phyloP scores from a whole-genome alignment of 805 yeast genomes.

The Wickerhamomyces pijperi region DNA sequence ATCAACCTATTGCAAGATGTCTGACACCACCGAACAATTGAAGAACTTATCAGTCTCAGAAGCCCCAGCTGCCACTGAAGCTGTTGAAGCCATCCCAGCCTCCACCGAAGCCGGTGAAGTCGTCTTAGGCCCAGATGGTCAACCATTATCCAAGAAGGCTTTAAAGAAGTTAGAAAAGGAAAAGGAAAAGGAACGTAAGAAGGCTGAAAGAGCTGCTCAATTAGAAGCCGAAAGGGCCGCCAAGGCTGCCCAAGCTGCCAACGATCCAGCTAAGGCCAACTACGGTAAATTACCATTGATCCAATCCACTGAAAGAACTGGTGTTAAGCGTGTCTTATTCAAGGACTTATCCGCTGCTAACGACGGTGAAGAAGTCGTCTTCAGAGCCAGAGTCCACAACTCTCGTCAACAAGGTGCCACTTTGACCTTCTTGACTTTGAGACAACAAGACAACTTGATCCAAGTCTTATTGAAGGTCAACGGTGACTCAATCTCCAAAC shows the following conservation, averaged over 20 bases:
- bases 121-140: constrained; percentile 56
- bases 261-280: constrained; percentile 78
- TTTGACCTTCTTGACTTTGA: constrained; percentile 78
- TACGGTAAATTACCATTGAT: constrained; percentile 86
- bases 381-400: constrained; percentile 91
- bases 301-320: constrained; percentile 66
- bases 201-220: constrained; percentile 86
- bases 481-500: constrained; percentile 72
- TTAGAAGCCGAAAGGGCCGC: constrained; percentile 73
- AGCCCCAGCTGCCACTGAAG: background rate
- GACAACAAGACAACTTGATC: constrained; percentile 77
- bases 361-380: constrained; percentile 68
- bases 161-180: constrained; percentile 90
- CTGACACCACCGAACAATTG: constrained; percentile 9
- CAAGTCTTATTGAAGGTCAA: constrained; percentile 80
- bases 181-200: constrained; percentile 83
- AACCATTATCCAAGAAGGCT: constrained; percentile 87
- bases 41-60: constrained; percentile 5
- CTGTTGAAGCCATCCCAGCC: constrained; percentile 43
- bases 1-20: constrained; percentile 6
- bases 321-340: constrained; percentile 50
- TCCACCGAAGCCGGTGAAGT: constrained; percentile 21
- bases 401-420: constrained; percentile 95
- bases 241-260: constrained; percentile 52
- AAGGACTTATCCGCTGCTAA: constrained; percentile 41